A percentile compares a stretch with the other conserved stretches of the same genome.
Evolutionary conservation across 1,284 basidiomycete species (phyloP).

Genomic region (Ustilago shanxiensis): DNA sequence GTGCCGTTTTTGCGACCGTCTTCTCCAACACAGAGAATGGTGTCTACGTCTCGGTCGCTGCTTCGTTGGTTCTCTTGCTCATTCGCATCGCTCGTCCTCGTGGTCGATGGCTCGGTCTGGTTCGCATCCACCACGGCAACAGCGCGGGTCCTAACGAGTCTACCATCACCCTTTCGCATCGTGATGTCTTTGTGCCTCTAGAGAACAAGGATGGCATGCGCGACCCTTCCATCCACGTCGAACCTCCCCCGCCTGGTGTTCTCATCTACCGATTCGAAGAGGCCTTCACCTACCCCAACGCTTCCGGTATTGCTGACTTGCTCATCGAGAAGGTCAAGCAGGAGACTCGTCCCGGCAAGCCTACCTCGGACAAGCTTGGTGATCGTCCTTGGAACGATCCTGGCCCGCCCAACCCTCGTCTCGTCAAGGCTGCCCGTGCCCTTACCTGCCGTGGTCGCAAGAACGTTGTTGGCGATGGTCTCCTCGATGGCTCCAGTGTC

Average conservation of each 20-base stretch:
- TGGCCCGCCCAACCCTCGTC: slow-evolving; percentile 63
- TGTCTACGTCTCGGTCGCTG: slow-evolving; percentile 88
- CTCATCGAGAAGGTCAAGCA: slow-evolving; percentile 86
- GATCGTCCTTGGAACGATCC: slow-evolving; percentile 97
- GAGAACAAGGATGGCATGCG: slow-evolving; percentile 74
- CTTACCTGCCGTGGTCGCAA: slow-evolving; percentile 49
- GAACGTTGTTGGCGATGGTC: slow-evolving; percentile 52
- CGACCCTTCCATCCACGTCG: slow-evolving; percentile 80
- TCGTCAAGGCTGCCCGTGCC: slow-evolving; percentile 49
- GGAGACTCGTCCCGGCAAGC: slow-evolving; percentile 78
- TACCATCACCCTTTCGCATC: slow-evolving; percentile 44
- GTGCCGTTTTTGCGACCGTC: slow-evolving; percentile 85
- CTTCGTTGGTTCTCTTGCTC: slow-evolving; percentile 86
- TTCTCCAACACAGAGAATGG: slow-evolving; percentile 82
- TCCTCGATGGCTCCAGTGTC: slow-evolving; percentile 21
- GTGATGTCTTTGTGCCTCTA: slow-evolving; percentile 86
- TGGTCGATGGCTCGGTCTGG: slow-evolving; percentile 89
- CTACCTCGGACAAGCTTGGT: slow-evolving; percentile 27
- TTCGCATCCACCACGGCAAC: slow-evolving; percentile 71
- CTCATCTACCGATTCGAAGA: slow-evolving; percentile 95
- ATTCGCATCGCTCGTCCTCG: slow-evolving; percentile 91
- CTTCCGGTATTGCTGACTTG: slow-evolving; percentile 80
- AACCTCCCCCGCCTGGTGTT: slow-evolving; percentile 85
- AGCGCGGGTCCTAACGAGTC: slow-evolving; percentile 29
- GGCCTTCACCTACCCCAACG: slow-evolving; percentile 93